Conservation (phyloP, 192 early-diverging fungal species). For the Thamnidium elegans region DNA sequence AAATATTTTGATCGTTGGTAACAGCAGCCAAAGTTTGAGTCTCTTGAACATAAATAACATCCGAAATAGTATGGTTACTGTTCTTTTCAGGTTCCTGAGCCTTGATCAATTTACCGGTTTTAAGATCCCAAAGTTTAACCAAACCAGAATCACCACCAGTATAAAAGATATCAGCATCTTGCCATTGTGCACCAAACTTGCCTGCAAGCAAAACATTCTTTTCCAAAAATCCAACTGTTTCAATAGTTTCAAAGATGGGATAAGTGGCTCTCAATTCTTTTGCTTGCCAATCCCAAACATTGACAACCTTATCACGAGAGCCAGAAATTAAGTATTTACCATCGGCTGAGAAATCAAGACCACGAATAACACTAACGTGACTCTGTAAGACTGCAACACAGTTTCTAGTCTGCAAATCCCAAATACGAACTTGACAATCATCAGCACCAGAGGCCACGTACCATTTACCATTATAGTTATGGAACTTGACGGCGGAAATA, state of each 20-base stretch:
- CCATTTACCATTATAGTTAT: slow-evolving; percentile 53
- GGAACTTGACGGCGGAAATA: slow-evolving; percentile 82
- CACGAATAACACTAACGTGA: slow-evolving; percentile 90
- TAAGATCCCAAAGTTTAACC: slow-evolving; percentile 86
- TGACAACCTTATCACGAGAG: slow-evolving; percentile 89
- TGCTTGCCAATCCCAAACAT: slow-evolving; percentile 78
- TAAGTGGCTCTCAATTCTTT: slow-evolving; percentile 71
- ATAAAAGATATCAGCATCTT: slow-evolving; percentile 61
- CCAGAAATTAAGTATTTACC: slow-evolving; percentile 74
- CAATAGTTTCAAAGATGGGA: slow-evolving; percentile 85
- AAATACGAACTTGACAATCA: slow-evolving; percentile 86
- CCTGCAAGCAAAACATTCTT: slow-evolving; percentile 39
- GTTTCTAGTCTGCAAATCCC: slow-evolving; percentile 79
- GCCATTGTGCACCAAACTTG: slow-evolving; percentile 28
- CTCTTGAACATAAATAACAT: slow-evolving; percentile 56
- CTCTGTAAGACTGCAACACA: slow-evolving; percentile 72
- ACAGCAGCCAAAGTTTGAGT: slow-evolving; percentile 64
- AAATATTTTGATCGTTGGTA: slow-evolving; percentile 90
- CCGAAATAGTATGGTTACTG: slow-evolving; percentile 74
- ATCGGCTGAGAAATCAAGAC: slow-evolving; percentile 75
- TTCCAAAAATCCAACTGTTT: slow-evolving; percentile 76
- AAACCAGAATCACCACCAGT: slow-evolving; percentile 83
- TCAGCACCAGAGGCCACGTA: slow-evolving; percentile 87
- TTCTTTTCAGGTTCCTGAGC: slow-evolving; percentile 68
- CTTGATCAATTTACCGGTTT: slow-evolving; percentile 64